phyloP scores from a whole-genome alignment of 2,329 filamentous ascomycete species.

The Aureobasidium sp. region DNA sequence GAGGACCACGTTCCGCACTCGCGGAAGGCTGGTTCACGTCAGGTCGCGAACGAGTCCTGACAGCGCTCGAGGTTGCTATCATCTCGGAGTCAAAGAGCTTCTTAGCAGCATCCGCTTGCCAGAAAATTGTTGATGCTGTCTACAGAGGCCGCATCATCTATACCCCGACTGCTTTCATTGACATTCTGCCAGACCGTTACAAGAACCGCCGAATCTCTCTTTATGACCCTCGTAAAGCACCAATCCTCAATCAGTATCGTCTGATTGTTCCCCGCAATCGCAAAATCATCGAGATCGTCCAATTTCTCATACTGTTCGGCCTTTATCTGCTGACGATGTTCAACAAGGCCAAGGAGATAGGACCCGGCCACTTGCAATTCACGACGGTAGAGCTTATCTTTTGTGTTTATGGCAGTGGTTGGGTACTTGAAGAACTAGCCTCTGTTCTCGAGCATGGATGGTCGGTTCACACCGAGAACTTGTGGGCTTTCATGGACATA shows the following conservation, averaged over 20 bases:
- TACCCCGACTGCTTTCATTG: constrained; percentile 72
- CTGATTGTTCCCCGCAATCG: constrained; percentile 74
- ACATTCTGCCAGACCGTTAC: constrained; percentile 80
- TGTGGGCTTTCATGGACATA: constrained; percentile 83
- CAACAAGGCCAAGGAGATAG: constrained; percentile 50
- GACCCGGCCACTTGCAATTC: constrained; percentile 28
- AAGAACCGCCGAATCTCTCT: constrained; percentile 75
- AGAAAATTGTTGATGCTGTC: constrained; percentile 75
- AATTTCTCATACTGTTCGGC: constrained; percentile 62
- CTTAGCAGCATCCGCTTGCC: constrained; percentile 67
- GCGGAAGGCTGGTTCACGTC: constrained; percentile 35
- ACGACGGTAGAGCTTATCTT: constrained; percentile 58
- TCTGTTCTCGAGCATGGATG: constrained; percentile 69
- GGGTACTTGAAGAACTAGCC: constrained; percentile 71
- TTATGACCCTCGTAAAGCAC: constrained; percentile 69
- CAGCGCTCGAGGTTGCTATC: constrained; percentile 76
- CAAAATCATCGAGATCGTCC: constrained; percentile 65
- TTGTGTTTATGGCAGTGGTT: constrained; percentile 66
- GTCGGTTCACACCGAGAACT: constrained; percentile 78
- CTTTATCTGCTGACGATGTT: constrained; percentile 70
- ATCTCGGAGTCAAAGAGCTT: constrained; percentile 75
- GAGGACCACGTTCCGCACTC: constrained; percentile 42
- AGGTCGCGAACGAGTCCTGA: constrained; percentile 55
- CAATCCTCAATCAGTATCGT: constrained; percentile 76
- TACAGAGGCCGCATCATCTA: constrained; percentile 76